A percentile compares a stretch with the other conserved stretches of the same genome.
Conservation (phyloP, 2,329 filamentous ascomycete genomes). For the Rhytidhysteron rufulum region DNA sequence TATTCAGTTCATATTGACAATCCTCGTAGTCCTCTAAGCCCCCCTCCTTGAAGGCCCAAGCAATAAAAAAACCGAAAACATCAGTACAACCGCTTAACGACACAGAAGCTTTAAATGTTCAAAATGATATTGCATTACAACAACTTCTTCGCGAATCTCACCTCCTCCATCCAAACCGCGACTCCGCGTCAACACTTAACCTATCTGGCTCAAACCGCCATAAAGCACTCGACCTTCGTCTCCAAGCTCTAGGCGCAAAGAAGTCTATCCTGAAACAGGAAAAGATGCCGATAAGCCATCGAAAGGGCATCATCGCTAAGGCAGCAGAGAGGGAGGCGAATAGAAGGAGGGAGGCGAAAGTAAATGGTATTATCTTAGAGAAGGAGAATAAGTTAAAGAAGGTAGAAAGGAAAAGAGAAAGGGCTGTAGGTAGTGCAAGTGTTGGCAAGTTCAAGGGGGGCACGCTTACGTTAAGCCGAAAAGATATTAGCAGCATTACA, state of each 20-base stretch:
- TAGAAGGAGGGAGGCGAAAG: conserved; percentile 72
- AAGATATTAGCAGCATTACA: neutral
- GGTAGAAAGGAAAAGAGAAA: conserved; percentile 3
- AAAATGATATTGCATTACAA: conserved; percentile 89
- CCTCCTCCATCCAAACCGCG: conserved; percentile 64
- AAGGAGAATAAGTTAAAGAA: conserved; percentile 45
- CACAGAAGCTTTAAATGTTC: conserved; percentile 64
- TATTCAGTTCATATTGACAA: neutral
- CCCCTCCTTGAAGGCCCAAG: conserved; percentile 28
- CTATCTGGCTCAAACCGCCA: conserved; percentile 67
- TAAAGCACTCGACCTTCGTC: conserved; percentile 77
- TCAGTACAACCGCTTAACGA: conserved; percentile 35
- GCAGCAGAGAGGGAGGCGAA: conserved; percentile 62
- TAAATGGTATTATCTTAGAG: conserved; percentile 90
- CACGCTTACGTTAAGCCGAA: neutral
- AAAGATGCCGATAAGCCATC: conserved; percentile 84
- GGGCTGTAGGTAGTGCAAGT: neutral
- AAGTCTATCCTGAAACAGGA: conserved; percentile 69
- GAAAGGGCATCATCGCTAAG: conserved; percentile 77
- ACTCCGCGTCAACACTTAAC: conserved; percentile 47
- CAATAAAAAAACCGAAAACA: conserved; percentile 11
- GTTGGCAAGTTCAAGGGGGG: conserved; percentile 3
- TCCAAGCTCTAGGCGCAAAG: conserved; percentile 78
- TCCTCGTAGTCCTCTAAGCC: conserved; percentile 47
- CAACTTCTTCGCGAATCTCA: conserved; percentile 88